phyloP scores from a whole-genome alignment of 176 grass and related monocot genomes.

The Triticum aestivum region IWGSC_CS_RefSeq_v2.1 NC_057806.1:374901053-374901552 shows the following conservation, averaged over 20 bases:
- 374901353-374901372: neutral
- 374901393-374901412: slow-evolving; percentile 56
- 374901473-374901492: slow-evolving; percentile 34
- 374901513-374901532: slow-evolving; percentile 34
- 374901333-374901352: neutral
- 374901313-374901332: neutral
- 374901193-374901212: too few relatives aligned
- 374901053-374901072: too few relatives aligned
- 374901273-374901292: neutral
- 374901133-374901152: too few relatives aligned
- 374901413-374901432: slow-evolving; percentile 59
- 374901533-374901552: neutral
- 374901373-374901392: slow-evolving; percentile 7
- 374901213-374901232: too few relatives aligned
- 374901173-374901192: too few relatives aligned
- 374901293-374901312: neutral
- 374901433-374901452: slow-evolving; percentile 32
- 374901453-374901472: neutral
- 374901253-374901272: neutral
- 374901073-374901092: too few relatives aligned
- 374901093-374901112: too few relatives aligned
- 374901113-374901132: too few relatives aligned
- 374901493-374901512: slow-evolving; percentile 30
- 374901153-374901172: too few relatives aligned
- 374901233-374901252: too few relatives aligned